phyloP scores from a whole-genome alignment of 257 asterid species.

The Sherardia arvensis region DNA sequence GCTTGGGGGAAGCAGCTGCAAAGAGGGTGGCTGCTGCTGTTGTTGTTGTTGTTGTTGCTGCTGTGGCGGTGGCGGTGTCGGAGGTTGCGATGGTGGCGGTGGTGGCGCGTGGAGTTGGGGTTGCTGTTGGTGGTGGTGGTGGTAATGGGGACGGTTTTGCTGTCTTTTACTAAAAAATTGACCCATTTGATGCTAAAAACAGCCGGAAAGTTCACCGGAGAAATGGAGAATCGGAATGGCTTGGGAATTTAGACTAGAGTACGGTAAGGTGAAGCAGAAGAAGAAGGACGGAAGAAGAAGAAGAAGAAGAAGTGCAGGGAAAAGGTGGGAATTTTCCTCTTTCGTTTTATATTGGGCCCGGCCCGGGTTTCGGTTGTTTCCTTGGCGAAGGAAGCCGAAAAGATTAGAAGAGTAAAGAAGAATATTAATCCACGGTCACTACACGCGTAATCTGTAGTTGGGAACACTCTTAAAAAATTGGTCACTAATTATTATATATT shows the following conservation, averaged over 20 bases:
- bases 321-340: not conserved
- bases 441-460: not conserved
- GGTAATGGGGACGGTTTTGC: constrained; percentile 23
- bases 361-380: not conserved
- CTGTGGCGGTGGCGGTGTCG: constrained; percentile 24
- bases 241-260: not conserved
- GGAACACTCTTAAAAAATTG: no score
- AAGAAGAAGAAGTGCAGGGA: not conserved
- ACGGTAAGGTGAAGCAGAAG: not conserved
- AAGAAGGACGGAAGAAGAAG: no score
- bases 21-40: constrained; percentile 17
- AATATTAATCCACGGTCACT: no score
- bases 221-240: not conserved
- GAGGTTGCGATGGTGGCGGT: constrained; percentile 17
- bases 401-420: no score
- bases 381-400: not conserved
- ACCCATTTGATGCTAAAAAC: constrained; percentile 32
- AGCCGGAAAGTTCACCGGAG: not conserved
- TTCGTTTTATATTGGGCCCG: not conserved
- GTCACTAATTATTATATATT: no score
- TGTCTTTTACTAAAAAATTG: constrained; percentile 50
- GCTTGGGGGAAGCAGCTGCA: constrained; percentile 16
- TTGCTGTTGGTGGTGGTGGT: constrained; percentile 14
- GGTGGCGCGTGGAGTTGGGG: constrained; percentile 24
- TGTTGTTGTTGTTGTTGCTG: constrained; percentile 20